phyloP scores from a whole-genome alignment of 805 yeast genomes.

The Kluyveromyces aestuarii region DNA sequence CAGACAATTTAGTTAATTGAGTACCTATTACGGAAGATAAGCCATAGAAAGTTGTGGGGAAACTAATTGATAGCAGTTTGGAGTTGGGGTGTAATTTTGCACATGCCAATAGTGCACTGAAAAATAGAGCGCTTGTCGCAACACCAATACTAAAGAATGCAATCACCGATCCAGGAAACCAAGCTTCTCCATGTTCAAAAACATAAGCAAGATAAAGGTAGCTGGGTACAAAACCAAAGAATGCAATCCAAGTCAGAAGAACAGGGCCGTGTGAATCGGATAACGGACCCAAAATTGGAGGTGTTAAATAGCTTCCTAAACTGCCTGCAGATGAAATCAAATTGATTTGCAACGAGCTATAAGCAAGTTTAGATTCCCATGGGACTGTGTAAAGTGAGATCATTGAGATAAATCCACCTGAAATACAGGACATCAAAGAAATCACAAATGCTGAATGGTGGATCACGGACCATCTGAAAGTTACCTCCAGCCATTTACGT shows the following conservation, averaged over 20 bases:
- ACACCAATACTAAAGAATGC: constrained; percentile 55
- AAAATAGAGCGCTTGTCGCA: constrained; percentile 66
- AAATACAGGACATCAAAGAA: constrained; percentile 55
- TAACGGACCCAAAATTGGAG: constrained; percentile 73
- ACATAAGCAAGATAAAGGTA: constrained; percentile 42
- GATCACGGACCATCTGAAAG: constrained; percentile 33
- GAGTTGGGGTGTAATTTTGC: constrained; percentile 73
- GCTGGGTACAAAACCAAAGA: constrained; percentile 57
- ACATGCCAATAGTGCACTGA: constrained; percentile 66
- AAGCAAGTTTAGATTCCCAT: constrained; percentile 48
- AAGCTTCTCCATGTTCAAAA: constrained; percentile 23
- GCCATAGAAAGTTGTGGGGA: constrained; percentile 87
- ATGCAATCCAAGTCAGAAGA: constrained; percentile 51
- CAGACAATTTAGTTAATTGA: constrained; percentile 40
- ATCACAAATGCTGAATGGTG: constrained; percentile 44
- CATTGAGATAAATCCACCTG: constrained; percentile 74
- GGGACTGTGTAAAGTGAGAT: constrained; percentile 74
- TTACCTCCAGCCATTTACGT: constrained; percentile 33
- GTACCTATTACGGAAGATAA: constrained; percentile 69
- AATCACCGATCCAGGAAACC: constrained; percentile 32
- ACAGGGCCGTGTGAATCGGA: constrained; percentile 86
- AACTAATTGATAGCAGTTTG: constrained; percentile 74
- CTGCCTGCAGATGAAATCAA: constrained; percentile 65
- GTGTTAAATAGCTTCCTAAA: constrained; percentile 74
- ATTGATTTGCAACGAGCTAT: constrained; percentile 61